Percentiles rank a stretch among this genome's conserved stretches.
These are phyloP conservation scores for Apiotrichum domesticum DNA, from an alignment of 1,284 basidiomycete genomes.

Conservation along the genomic window DNA sequence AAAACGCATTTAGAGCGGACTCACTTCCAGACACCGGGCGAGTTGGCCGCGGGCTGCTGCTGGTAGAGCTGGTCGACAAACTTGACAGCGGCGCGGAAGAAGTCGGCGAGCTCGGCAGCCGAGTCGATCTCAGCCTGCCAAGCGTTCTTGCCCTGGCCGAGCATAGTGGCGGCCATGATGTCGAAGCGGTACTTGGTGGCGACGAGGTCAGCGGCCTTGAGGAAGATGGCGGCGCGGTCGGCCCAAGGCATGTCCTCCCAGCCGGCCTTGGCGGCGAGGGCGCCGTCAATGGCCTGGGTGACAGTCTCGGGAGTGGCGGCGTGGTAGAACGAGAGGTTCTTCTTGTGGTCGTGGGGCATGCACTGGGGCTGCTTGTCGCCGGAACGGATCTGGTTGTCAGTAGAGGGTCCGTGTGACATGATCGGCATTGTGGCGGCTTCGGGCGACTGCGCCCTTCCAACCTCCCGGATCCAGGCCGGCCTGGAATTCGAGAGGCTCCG, in stretches of 20 bases:
- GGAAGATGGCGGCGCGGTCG: slow-evolving; percentile 93
- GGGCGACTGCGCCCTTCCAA: too few species aligned
- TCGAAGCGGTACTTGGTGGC: slow-evolving; percentile 91
- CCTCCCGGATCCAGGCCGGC: too few species aligned
- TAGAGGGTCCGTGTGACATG: too few species aligned
- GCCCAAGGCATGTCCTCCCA: slow-evolving; percentile 97
- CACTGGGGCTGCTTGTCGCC: slow-evolving; percentile 72
- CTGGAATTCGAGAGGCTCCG: too few species aligned
- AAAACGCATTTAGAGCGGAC: background rate
- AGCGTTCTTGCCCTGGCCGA: slow-evolving; percentile 97
- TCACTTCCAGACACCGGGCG: slow-evolving; percentile 80
- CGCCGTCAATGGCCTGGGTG: slow-evolving; percentile 74
- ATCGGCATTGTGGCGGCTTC: too few species aligned
- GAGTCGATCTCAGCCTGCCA: slow-evolving; percentile 99
- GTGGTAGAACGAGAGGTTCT: slow-evolving; percentile 78
- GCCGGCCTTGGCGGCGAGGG: slow-evolving; percentile 73
- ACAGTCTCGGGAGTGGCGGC: slow-evolving; percentile 76
- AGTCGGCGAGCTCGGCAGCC: slow-evolving; percentile 94
- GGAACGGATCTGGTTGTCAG: slow-evolving; percentile 63
- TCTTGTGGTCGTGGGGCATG: slow-evolving; percentile 76
- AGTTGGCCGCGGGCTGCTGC: slow-evolving; percentile 82
- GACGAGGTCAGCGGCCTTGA: slow-evolving; percentile 92
- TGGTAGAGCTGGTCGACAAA: slow-evolving; percentile 92
- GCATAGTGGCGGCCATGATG: slow-evolving; percentile 92
- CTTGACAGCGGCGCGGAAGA: slow-evolving; percentile 94